A percentile compares a stretch with the other conserved stretches of the same genome.
These are phyloP conservation scores for Termitomyces sp. DNA, from an alignment of 768 basidiomycete genomes.

Conservation along the genomic window DNA sequence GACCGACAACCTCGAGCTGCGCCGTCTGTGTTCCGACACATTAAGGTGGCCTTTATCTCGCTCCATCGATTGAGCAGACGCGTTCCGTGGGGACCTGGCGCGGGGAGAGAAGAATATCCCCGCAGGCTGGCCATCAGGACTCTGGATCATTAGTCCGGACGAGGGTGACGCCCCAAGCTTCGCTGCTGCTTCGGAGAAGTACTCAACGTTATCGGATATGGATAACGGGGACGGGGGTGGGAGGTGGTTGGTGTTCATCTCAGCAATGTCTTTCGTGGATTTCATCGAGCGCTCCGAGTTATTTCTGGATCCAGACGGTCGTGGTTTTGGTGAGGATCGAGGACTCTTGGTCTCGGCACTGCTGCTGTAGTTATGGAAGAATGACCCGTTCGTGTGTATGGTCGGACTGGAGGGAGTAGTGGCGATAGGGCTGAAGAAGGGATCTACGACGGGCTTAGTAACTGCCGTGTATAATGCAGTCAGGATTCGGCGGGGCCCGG, in stretches of 20 bases:
- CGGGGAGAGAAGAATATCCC: slow-evolving; percentile 94
- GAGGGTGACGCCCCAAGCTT: slow-evolving; percentile 73
- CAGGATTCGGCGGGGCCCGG: slow-evolving; percentile 88
- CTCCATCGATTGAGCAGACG: slow-evolving; percentile 39
- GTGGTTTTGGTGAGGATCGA: slow-evolving; percentile 37
- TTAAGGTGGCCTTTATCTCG: slow-evolving; percentile 30
- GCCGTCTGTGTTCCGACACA: slow-evolving; percentile 20
- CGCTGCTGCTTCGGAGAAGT: slow-evolving; percentile 66
- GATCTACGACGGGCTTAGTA: slow-evolving; percentile 82
- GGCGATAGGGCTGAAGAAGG: slow-evolving; percentile 91
- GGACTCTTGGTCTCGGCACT: slow-evolving; percentile 21
- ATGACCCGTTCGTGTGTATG: slow-evolving; percentile 32
- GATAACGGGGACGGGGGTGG: slow-evolving; percentile 27
- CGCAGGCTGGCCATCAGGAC: slow-evolving; percentile 89
- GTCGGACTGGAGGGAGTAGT: slow-evolving; percentile 85
- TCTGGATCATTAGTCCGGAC: slow-evolving; percentile 86
- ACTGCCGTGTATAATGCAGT: slow-evolving; percentile 90
- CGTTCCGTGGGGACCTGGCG: slow-evolving; percentile 30
- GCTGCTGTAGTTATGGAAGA: slow-evolving; percentile 35
- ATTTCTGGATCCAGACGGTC: slow-evolving; percentile 50
- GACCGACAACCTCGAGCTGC: slow-evolving; percentile 17
- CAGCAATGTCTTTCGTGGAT: slow-evolving; percentile 30
- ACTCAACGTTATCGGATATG: slow-evolving; percentile 71
- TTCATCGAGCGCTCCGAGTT: slow-evolving; percentile 59
- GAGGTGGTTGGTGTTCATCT: slow-evolving; percentile 28